Base-by-base conservation (phyloP, 2,329 filamentous ascomycete genomes). In the Bretziella fagacearum region DNA sequence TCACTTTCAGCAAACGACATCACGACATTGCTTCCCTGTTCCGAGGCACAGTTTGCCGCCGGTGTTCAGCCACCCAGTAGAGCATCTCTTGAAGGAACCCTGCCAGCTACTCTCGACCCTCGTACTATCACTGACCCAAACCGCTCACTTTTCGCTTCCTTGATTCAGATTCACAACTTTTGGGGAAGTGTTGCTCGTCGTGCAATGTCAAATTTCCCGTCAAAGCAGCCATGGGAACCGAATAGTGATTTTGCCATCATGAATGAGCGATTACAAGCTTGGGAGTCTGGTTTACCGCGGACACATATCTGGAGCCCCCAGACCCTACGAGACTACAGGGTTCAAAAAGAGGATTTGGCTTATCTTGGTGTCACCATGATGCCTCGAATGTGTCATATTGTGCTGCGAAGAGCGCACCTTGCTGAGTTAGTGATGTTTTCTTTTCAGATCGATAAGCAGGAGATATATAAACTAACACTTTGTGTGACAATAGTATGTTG, bases 311-410 rank as follows among this genome's bases (percentile, higher is more conserved):
- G 70, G 63, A 66, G 62, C 46, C 58, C 53, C 11, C 56, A 60
- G 18, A 57, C 64, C 2, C 54, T 73, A 4, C 62, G 63, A 23
- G 59, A 63, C 0, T 66, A 71, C 54, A 71, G 70, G 52, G 57
- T 62, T 0, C 62, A 65, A n/a, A 62, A 62, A 2, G 62, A 69
- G 44, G 70, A 75, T 44, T 51, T 74, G 53, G 70, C 67, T 1
- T 75, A 74, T 54, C 61, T 74, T 8, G 67, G 67, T 35, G 65
- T 73, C 4, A 73, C 70, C 3, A 73, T 73, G 61, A 66, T 70
- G 46, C 65, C 69, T 2, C 65, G 71, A 2, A 63, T 75, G 4
- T 74, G 70, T 55, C 71, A 74, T 49, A 73, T 75, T 46, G 65
- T 75, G 11, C 58, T 73, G 18, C 65, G 71, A 15, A 68, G 69